These are phyloP conservation scores for Sonneratia caseolaris DNA, from an alignment of 345 rosid species.

Conservation along the genomic window DNA sequence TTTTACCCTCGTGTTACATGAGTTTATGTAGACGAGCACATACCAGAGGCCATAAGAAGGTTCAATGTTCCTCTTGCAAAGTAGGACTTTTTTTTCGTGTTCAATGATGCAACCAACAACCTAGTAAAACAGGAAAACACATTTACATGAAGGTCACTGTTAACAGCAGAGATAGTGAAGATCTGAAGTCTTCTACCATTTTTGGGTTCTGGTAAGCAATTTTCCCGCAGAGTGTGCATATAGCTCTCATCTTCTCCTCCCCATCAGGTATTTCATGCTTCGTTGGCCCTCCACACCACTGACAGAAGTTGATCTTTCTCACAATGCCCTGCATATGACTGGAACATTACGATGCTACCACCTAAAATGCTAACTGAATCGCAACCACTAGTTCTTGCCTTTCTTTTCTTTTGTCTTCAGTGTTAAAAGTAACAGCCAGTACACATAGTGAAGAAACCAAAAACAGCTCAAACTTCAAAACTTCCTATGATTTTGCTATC, in stretches of 20 bases:
- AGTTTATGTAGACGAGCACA: constrained; percentile 9
- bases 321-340: constrained; percentile 36
- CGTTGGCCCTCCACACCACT: constrained; percentile 93
- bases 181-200: constrained; percentile 46
- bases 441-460: not conserved
- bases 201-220: constrained; percentile 93
- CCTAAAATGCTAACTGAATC: not conserved
- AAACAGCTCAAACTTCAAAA: not conserved
- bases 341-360: not conserved
- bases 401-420: not conserved
- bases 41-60: constrained; percentile 88
- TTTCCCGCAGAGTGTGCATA: constrained; percentile 66
- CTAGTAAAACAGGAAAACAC: constrained; percentile 20
- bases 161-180: not conserved
- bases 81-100: constrained; percentile 74
- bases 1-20: not conserved
- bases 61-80: constrained; percentile 95
- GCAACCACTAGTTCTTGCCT: not conserved
- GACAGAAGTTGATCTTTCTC: constrained; percentile 75
- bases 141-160: not conserved
- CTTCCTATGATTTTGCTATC: not conserved
- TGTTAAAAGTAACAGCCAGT: not conserved
- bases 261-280: constrained; percentile 86
- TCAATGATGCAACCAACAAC: constrained; percentile 96
- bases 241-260: constrained; percentile 84